Conservation (phyloP, 495 filamentous ascomycete genomes). For the Hypoxylon lenormandii region DNA sequence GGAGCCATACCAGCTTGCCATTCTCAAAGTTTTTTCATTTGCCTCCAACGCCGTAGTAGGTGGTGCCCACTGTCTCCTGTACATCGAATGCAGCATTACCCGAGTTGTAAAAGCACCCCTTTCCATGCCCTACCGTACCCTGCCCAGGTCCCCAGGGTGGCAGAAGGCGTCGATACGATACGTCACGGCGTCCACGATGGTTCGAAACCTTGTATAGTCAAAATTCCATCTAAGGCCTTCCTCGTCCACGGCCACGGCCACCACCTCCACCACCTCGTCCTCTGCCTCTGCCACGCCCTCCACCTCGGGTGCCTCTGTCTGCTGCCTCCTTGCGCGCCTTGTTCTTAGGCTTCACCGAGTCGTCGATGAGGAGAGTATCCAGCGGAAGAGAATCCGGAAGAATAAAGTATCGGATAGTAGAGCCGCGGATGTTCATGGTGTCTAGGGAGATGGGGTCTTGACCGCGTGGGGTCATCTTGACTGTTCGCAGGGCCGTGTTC, state of each 20-base stretch:
- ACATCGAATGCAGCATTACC: constrained; percentile 25
- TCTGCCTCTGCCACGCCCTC: constrained; percentile 67
- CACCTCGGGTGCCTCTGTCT: constrained; percentile 70
- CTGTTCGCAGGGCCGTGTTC: constrained; percentile 92
- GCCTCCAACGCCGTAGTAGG: constrained; percentile 44
- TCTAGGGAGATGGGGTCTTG: constrained; percentile 88
- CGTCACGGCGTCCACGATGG: constrained; percentile 2
- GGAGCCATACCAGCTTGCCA: constrained; percentile 46
- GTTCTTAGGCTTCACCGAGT: constrained; percentile 98
- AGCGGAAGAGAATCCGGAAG: constrained; percentile 93
- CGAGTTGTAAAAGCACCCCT: constrained; percentile 8
- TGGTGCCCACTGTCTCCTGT: constrained; percentile 24
- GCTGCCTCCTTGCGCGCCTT: constrained; percentile 93
- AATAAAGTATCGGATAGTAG: constrained; percentile 92
- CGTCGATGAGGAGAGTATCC: constrained; percentile 93
- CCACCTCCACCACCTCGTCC: constrained; percentile 73
- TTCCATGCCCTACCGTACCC: background rate
- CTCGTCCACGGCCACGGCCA: constrained; percentile 72
- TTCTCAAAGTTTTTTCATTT: constrained; percentile 43
- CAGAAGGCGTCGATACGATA: constrained; percentile 8
- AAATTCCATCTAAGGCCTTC: constrained; percentile 53
- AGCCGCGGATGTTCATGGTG: constrained; percentile 95
- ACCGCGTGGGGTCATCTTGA: constrained; percentile 91
- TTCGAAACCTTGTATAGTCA: background rate
- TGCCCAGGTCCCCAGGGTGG: no score